Percentiles rank a stretch among this genome's conserved stretches.
These are phyloP conservation scores for Penicillium egyptiacum DNA, from an alignment of 495 filamentous ascomycete genomes.

Conservation along the genomic window DNA sequence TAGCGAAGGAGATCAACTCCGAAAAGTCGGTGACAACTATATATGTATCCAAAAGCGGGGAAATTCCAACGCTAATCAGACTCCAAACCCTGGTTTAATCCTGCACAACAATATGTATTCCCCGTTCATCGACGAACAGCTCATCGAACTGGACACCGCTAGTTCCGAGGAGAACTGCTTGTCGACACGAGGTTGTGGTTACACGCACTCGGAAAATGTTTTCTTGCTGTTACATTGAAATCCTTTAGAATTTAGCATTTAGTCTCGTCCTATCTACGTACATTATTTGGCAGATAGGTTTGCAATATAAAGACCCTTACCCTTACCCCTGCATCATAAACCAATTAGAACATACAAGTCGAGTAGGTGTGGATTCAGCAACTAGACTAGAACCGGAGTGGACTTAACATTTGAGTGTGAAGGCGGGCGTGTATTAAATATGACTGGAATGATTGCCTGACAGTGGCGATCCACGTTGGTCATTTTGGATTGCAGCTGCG, in stretches of 20 bases:
- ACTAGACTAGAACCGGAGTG: background rate
- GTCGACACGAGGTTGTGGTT: background rate
- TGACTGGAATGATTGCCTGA: slow-evolving; percentile 3
- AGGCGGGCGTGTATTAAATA: background rate
- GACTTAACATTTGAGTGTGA: background rate
- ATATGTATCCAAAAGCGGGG: background rate
- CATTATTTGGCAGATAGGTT: background rate
- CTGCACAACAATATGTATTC: background rate
- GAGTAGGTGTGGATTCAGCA: background rate
- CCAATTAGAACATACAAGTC: background rate
- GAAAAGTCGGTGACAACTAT: slow-evolving; percentile 5
- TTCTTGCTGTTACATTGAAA: background rate
- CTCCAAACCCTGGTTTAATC: too few relatives aligned
- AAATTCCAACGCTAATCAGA: background rate
- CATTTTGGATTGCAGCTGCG: background rate
- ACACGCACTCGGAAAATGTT: background rate
- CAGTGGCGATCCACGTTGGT: slow-evolving; percentile 4
- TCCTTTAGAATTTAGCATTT: background rate
- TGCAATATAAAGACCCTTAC: background rate
- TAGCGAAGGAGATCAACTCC: too few relatives aligned
- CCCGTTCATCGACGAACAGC: background rate
- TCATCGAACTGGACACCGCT: background rate
- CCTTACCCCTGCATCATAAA: background rate
- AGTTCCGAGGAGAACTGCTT: background rate
- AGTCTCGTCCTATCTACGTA: background rate